These are phyloP conservation scores for Hypoxylon sp. DNA, from an alignment of 2,329 filamentous ascomycete genomes.

Conservation along the genomic window DNA sequence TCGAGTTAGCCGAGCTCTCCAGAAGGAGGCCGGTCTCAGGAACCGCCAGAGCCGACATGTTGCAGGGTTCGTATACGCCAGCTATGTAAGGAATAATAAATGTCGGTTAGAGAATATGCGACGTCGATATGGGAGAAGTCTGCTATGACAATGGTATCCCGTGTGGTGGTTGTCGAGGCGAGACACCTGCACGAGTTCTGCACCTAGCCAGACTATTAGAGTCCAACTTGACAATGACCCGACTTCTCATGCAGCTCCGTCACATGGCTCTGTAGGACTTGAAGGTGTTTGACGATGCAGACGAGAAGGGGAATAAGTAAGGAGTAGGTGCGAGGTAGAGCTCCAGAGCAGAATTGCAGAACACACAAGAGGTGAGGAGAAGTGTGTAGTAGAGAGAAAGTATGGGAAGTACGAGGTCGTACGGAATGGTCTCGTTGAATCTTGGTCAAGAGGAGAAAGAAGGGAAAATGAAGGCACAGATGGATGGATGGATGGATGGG, in stretches of 20 bases:
- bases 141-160: constrained; percentile 35
- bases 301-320: constrained; percentile 10
- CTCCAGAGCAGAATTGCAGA: constrained; percentile 8
- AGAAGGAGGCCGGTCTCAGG: constrained; percentile 71
- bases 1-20: constrained; percentile 65
- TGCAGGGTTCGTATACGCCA: constrained; percentile 44
- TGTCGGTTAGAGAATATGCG: constrained; percentile 17
- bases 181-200: constrained; percentile 52
- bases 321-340: constrained; percentile 1
- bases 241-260: constrained; percentile 53
- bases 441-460: constrained; percentile 53
- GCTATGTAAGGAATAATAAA: constrained; percentile 25
- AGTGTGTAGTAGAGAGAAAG: constrained; percentile 34
- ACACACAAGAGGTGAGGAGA: constrained; percentile 27
- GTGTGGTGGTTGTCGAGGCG: constrained; percentile 40
- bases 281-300: constrained; percentile 12
- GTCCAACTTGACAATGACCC: constrained; percentile 54
- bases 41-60: constrained; percentile 69
- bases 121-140: constrained; percentile 20
- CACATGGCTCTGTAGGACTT: constrained; percentile 50
- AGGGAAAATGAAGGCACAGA: constrained; percentile 49
- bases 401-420: constrained; percentile 51
- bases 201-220: constrained; percentile 55
- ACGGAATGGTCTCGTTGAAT: constrained; percentile 48
- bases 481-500: constrained; percentile 45